Percentiles rank a stretch among this genome's conserved stretches.
These are phyloP conservation scores for Triangularia setosa DNA, from an alignment of 2,329 filamentous ascomycete genomes.

Conservation along the genomic window DNA sequence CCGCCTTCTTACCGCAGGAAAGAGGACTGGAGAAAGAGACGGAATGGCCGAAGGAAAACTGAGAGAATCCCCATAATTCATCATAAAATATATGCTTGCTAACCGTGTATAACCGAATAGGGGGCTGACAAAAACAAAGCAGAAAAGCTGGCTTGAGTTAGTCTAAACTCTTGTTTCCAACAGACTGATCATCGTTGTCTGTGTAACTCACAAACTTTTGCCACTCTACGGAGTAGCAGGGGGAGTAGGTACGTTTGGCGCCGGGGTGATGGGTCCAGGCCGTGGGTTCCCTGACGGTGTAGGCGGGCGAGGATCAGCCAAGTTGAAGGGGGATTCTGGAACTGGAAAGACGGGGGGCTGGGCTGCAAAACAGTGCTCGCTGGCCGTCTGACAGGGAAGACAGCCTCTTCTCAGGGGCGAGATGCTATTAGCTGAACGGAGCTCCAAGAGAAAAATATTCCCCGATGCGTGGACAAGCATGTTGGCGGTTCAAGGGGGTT, in stretches of 20 bases:
- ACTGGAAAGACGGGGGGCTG: background rate
- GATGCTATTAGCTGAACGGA: background rate
- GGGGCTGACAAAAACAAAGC: background rate
- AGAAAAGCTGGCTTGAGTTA: background rate
- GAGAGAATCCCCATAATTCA: too few species aligned
- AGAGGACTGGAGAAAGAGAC: background rate
- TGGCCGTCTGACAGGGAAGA: background rate
- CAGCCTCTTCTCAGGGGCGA: background rate
- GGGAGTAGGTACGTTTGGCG: conserved; percentile 15
- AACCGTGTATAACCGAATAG: background rate
- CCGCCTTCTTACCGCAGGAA: background rate
- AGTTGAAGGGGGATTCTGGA: background rate
- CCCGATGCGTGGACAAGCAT: background rate
- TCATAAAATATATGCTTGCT: background rate
- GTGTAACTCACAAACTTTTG: background rate
- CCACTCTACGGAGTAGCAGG: conserved; percentile 14
- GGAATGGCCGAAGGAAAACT: background rate
- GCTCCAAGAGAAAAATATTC: background rate
- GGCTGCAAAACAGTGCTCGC: background rate
- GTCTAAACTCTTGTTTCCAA: background rate
- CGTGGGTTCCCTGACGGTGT: conserved; percentile 1
- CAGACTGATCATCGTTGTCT: background rate
- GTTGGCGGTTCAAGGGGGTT: background rate
- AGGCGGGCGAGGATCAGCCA: conserved; percentile 4
- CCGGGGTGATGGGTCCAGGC: conserved; percentile 4